Conservation (phyloP, 2,329 filamentous ascomycete species). For the Fusarium sp. region DNA sequence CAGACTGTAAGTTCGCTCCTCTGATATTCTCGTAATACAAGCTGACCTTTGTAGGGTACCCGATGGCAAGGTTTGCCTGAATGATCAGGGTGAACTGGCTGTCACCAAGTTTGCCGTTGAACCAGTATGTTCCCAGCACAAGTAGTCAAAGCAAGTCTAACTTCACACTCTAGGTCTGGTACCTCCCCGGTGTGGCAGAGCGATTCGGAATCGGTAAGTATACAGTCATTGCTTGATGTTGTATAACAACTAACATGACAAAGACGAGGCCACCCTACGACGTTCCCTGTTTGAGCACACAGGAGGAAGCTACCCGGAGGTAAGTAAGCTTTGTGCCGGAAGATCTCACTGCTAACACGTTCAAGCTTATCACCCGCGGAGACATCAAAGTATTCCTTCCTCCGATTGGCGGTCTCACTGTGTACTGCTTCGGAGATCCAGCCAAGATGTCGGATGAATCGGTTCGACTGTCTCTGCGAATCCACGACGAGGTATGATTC, state of each 20-base stretch:
- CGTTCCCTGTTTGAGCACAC: slow-evolving; percentile 94
- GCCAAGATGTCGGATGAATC: slow-evolving; percentile 92
- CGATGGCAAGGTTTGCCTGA: slow-evolving; percentile 92
- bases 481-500: slow-evolving; percentile 72
- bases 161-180: slow-evolving; percentile 68
- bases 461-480: slow-evolving; percentile 81
- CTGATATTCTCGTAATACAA: background rate
- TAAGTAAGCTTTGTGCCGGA: slow-evolving; percentile 37
- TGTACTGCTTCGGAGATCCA: slow-evolving; percentile 96
- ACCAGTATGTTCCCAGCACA: slow-evolving; percentile 68
- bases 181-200: slow-evolving; percentile 86
- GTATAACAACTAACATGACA: slow-evolving; percentile 40
- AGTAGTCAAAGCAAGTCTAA: background rate
- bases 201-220: slow-evolving; percentile 84
- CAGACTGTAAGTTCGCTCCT: slow-evolving; percentile 63
- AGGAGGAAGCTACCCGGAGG: slow-evolving; percentile 93
- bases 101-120: slow-evolving; percentile 98
- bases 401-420: slow-evolving; percentile 91
- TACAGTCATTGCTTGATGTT: background rate
- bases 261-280: slow-evolving; percentile 86
- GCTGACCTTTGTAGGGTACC: slow-evolving; percentile 56
- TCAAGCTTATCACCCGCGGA: slow-evolving; percentile 83
- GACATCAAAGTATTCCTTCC: slow-evolving; percentile 97
- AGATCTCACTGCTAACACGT: slow-evolving; percentile 33
- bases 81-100: slow-evolving; percentile 84